Base-by-base conservation (phyloP, 805 yeast genomes). In the Priceomyces castillae region DNA sequence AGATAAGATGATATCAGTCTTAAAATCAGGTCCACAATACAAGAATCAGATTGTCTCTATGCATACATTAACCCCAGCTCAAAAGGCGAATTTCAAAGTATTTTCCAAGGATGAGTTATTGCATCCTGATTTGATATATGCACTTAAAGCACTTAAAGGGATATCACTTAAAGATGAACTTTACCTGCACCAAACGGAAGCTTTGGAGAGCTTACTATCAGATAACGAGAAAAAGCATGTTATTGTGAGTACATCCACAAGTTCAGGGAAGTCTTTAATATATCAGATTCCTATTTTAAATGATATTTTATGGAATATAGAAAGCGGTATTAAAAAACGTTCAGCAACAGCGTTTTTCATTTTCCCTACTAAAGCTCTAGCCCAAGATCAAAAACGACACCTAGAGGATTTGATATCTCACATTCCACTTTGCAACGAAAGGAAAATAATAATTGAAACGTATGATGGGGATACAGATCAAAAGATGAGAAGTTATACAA, bases 281-380 rank as follows among this genome's bases (percentile, higher is more conserved):
- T 94, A 90, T 56, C 99, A 94, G 61, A 64, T 90, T 1, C 96
- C 98, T 0, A 86, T 92, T 2, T 59, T 90, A 7, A 69, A 73
- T 40, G 73, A 61, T 31, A 65, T 71, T 9, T 46, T 71, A 10
- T 61, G 66, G 62, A 65, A 68, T 66, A 40, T 64, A 4, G 54
- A 58, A 26, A 40, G 50, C 74, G 40, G 71, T 59, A 25, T 43
- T 25, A 41, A 39, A n/a, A 42, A 48, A 4, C 40, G 69, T n/a
- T 22, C 47, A 0, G 53, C 77, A 3, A 86, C 95, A 0, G 86
- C 96, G 7, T 71, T 95, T 71, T 90, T 86, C 54, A 82, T 94
- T 10, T 94, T 94, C 54, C 99, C 99, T 2, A 94, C 99, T 0
- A 94, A 94, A 58, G 99, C 99, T 0, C 70, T 94, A 40, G 98